Evolutionary conservation across 2,329 filamentous ascomycete species (phyloP), one percentile per base, ranked within the genome.

Genomic region (Scedosporium aurantiacum): DNA sequence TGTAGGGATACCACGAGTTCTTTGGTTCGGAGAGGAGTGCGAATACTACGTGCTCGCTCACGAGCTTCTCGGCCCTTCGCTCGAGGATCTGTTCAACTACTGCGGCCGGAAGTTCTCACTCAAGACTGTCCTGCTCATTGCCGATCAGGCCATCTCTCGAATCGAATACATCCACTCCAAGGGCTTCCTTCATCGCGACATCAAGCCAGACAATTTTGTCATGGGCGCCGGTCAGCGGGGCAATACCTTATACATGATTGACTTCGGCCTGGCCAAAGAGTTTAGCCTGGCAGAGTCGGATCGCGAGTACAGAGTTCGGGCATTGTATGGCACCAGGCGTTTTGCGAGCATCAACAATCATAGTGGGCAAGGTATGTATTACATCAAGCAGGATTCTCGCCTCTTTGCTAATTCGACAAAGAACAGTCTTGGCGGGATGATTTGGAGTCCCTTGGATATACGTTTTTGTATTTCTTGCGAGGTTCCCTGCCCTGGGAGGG

Each of bases 51-150:
- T 62, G 23, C 50, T 71, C 8, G 61, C 69, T 41, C 61, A 62
- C 41, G 67, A 70, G 14, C 60, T 68, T 52, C 66, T 71, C 62
- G 86, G 86, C 62, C 86, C 87, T 57, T 85, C 82, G 65, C 78
- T 89, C 70, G 85, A 89, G 74, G 86, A 88, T 69, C 78, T 90
- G 23, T 88, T 68, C 61, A 63, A 66, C 56, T 65, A 63, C 56
- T 69, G 66, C 61, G 59, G 57, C 58, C 60, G 61, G 8, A 25
- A 45, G 2, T 66, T 69, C 47, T 68, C 66, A 3, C 65, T 68
- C 54, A 69, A 69, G 63, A 69, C 67, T 5, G 60, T 66, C 7
- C 57, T 58, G 8, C 28, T 58, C n/a, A 16, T 58, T 8, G 57
- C 57, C 3, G 57, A 45, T 7, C 57, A 69, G 62, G 55, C 63